Percentiles rank a stretch among this genome's conserved stretches.
phyloP scores from a whole-genome alignment of 495 filamentous ascomycete genomes.

The Aspergillus egyptiacus region DNA sequence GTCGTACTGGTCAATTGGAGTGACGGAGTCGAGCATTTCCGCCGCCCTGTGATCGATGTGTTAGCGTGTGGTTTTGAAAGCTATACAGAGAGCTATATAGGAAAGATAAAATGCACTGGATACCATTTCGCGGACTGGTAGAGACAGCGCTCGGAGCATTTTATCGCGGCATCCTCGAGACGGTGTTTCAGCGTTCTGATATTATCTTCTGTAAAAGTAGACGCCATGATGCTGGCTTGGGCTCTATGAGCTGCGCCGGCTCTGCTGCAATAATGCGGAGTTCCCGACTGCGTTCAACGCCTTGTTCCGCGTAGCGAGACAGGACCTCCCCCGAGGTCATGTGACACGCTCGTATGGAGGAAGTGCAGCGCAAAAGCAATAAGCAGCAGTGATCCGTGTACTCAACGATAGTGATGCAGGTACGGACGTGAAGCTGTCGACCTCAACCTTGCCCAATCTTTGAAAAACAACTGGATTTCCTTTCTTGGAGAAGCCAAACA shows the following conservation, averaged over 20 bases:
- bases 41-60: conserved; percentile 62
- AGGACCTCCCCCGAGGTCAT: too few relatives aligned
- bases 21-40: conserved; percentile 82
- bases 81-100: too few relatives aligned
- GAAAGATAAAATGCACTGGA: background rate
- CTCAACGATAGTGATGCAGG: too few relatives aligned
- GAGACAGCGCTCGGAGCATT: conserved; percentile 90
- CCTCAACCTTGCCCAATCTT: too few relatives aligned
- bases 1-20: conserved; percentile 42
- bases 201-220: conserved; percentile 33
- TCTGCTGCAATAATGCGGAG: too few relatives aligned
- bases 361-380: too few relatives aligned
- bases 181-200: conserved; percentile 51
- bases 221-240: conserved; percentile 26
- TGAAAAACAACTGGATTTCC: conserved; percentile 12
- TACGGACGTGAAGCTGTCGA: too few relatives aligned
- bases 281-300: too few relatives aligned
- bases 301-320: too few relatives aligned
- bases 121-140: conserved; percentile 98
- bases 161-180: conserved; percentile 76
- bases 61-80: background rate
- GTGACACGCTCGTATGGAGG: too few relatives aligned
- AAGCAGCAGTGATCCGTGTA: too few relatives aligned
- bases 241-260: too few relatives aligned
- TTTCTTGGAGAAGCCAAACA: conserved; percentile 16